phyloP scores from a whole-genome alignment of 75 land plant species.

The Cunninghamia lanceolata region DNA sequence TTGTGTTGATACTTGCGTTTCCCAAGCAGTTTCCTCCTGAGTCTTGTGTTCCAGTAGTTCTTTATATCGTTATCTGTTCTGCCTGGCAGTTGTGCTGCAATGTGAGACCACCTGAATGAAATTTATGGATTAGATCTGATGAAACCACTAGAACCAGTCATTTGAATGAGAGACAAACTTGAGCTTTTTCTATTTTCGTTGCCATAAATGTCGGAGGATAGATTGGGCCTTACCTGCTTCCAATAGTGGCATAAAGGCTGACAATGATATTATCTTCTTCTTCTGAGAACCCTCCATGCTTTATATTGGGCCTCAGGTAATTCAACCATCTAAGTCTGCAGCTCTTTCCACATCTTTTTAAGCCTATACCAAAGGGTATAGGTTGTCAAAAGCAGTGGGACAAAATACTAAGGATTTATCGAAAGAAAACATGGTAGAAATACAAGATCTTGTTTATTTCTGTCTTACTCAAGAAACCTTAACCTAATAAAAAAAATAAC shows the following conservation, averaged over 20 bases:
- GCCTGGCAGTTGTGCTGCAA: slow-evolving; percentile 39
- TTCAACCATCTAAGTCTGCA: too few species aligned
- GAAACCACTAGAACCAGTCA: background rate
- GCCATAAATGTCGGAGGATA: background rate
- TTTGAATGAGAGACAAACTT: background rate
- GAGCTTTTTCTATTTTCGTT: background rate
- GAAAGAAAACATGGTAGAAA: background rate
- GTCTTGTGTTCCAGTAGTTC: too few species aligned
- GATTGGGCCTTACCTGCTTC: slow-evolving; percentile 36
- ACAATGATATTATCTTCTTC: slow-evolving; percentile 68
- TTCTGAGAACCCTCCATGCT: slow-evolving; percentile 48
- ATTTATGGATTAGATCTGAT: background rate
- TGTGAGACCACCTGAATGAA: slow-evolving; percentile 31
- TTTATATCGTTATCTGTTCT: slow-evolving; percentile 40
- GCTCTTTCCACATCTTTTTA: too few species aligned
- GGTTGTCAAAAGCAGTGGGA: background rate
- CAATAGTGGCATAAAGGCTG: slow-evolving; percentile 41
- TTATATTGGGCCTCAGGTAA: too few species aligned
- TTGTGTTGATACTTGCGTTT: slow-evolving; percentile 22
- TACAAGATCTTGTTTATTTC: background rate
- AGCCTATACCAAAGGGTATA: slow-evolving; percentile 25
- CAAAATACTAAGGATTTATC: too few species aligned
- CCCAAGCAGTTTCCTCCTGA: too few species aligned
- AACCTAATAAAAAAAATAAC: background rate
- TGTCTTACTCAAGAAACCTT: background rate